Base-by-base conservation (phyloP, 2,329 filamentous ascomycete genomes). In the Microsporum canis region DNA sequence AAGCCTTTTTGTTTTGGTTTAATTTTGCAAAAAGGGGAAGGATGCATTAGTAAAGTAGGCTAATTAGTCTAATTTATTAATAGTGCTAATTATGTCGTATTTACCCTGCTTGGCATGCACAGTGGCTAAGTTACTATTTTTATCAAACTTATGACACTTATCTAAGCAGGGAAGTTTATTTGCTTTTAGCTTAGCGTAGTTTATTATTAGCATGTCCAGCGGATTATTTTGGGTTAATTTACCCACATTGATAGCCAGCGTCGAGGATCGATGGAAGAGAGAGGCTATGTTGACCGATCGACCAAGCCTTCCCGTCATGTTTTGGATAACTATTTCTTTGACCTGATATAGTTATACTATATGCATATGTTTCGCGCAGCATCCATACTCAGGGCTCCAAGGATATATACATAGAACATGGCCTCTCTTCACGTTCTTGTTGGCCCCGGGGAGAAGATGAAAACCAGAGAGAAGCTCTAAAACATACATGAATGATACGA, bases 51-150 rank as follows among this genome's bases (percentile, higher is more conserved):
- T 47, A 53, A 53, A 53, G 49, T 29, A 53, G 27, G 29, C 14
- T 53, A 53, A 53, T 53, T 53, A 53, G 49, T 33, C 7, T 29
- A 23, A 31, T 51, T 53, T 53, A 53, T 53, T 53, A 53, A 53
- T 53, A 53, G 31, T 53, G 14, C 12, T 53, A 53, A 53, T 31
- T 53, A 29, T 2, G 49, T 34, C 43, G 27, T 33, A 34, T 53
- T 53, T 33, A 27, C 29, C 3, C 27, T 7, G 23, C 49, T 53
- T 53, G 49, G 49, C 49, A 27, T 53, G 29, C 27, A 53, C 33
- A 1, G 45, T 6, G 27, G 29, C 12, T 33, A 53, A 53, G 31
- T 47, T 53, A 27, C 49, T 53, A 53, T 53, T 53, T 53, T 53
- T 53, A 53, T 53, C 49, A 3, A 23, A 53, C 23, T 53, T 53